These are phyloP conservation scores for Crithidia thermophila DNA, from an alignment of 208 protist genomes.

Conservation along the genomic window DNA sequence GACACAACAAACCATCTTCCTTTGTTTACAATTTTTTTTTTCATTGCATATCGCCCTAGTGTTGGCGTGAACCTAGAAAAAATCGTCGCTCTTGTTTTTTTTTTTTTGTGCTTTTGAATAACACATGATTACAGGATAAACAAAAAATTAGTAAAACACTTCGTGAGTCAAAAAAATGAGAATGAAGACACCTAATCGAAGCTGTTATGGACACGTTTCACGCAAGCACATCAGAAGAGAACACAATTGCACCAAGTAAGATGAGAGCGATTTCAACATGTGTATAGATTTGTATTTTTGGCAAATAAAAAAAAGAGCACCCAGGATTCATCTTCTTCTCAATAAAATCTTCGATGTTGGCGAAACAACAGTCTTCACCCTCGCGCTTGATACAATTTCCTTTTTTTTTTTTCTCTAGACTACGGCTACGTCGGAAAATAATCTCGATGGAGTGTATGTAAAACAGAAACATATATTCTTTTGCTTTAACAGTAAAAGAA, in stretches of 20 bases:
- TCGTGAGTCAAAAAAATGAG: not conserved
- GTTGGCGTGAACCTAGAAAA: no score
- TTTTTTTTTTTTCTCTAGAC: not conserved
- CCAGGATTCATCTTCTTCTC: not conserved
- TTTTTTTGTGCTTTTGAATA: not conserved
- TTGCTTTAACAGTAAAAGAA: slow-evolving; percentile 11
- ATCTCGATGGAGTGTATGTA: not conserved
- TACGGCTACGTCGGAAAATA: slow-evolving; percentile 2
- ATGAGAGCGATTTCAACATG: no score
- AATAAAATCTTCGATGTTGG: not conserved
- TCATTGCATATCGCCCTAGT: no score
- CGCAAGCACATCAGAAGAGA: not conserved
- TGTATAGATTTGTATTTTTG: not conserved
- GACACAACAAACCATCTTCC: no score
- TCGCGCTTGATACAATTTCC: not conserved
- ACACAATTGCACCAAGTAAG: not conserved
- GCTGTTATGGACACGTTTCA: not conserved
- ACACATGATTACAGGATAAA: not conserved
- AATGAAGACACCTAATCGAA: not conserved
- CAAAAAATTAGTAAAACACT: not conserved
- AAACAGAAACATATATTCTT: not conserved
- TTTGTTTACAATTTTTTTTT: no score
- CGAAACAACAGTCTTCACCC: slow-evolving; percentile 1
- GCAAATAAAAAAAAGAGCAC: not conserved
- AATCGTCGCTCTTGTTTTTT: not conserved